Base-by-base conservation (phyloP, 2,329 filamentous ascomycete species). In the Knoxdaviesia proteae region DNA sequence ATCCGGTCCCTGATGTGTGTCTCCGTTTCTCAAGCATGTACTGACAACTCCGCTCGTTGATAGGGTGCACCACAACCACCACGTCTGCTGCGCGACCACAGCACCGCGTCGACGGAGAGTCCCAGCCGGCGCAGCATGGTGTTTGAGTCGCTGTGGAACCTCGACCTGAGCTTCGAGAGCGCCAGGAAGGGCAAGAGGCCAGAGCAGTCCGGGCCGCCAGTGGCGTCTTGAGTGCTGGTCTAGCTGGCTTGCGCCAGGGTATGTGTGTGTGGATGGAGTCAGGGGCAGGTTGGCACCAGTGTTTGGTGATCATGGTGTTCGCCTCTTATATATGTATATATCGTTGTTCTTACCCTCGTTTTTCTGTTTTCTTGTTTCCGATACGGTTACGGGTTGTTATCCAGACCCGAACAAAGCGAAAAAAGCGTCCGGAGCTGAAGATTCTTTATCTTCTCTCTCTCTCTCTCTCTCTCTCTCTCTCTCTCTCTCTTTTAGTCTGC, bases 101-200 rank as follows among this genome's bases (percentile, higher is more conserved):
- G 58, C 47, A 47, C 31, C 52, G 54, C 39, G 42, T 58, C 50
- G 49, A 42, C 45, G 7, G 55, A 61, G 43, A 63, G 61, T 46
- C 53, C 61, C 30, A 57, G 54, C n/a, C 69, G 63, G 55, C 68
- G 58, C 50, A 72, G 68, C 32, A 59, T 75, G 4, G 63, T 77
- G 7, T 79, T 72, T 71, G 72, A 76, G 49, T 65, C 69, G 8
- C 56, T 78, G 10, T 77, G 74, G 73, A 72, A 63, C 47, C 52
- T 76, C 31, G 72, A 77, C 50, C 62, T 74, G 39, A 72, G 61
- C 47, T 66, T 70, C 41, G 70, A 69, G 48, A 66, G 62, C 37
- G 49, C 52, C 2, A 42, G 44, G n/a, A 55, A 49, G 49, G 54
- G 48, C 30, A 29, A 36, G 36, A 20, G 3, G 20, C 20, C 20